A percentile compares a stretch with the other conserved stretches of the same genome.
phyloP scores from a whole-genome alignment of 2,329 filamentous ascomycete species.

The Zalaria obscura region DNA sequence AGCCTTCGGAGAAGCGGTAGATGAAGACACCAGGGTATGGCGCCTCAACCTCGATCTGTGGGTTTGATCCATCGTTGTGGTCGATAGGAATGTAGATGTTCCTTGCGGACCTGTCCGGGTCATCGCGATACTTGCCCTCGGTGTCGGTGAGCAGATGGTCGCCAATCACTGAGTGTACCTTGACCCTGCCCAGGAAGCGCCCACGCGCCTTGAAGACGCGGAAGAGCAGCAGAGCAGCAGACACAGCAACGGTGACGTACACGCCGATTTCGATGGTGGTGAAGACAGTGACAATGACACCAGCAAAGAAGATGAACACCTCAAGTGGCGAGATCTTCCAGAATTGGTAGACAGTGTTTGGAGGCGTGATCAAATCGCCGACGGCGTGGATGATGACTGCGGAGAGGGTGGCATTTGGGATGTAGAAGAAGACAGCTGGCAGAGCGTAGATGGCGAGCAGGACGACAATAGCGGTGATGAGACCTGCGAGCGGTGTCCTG shows the following conservation, averaged over 20 bases:
- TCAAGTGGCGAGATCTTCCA: slow-evolving; percentile 88
- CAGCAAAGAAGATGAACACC: slow-evolving; percentile 82
- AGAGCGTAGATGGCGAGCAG: slow-evolving; percentile 82
- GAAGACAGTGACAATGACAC: slow-evolving; percentile 83
- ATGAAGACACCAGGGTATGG: slow-evolving; percentile 92
- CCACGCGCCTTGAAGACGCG: slow-evolving; percentile 72
- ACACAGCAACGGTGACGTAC: slow-evolving; percentile 70
- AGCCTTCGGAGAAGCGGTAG: slow-evolving; percentile 86
- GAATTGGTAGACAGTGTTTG: slow-evolving; percentile 86
- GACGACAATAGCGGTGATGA: slow-evolving; percentile 76
- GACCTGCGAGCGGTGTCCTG: slow-evolving; percentile 75
- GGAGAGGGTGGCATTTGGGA: slow-evolving; percentile 64
- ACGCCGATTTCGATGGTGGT: slow-evolving; percentile 81
- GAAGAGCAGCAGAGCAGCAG: slow-evolving; percentile 65
- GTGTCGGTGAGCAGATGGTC: slow-evolving; percentile 59
- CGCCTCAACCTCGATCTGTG: slow-evolving; percentile 59
- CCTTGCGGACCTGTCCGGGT: slow-evolving; percentile 37
- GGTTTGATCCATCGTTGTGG: slow-evolving; percentile 84
- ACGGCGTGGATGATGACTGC: slow-evolving; percentile 95
- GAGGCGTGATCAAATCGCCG: slow-evolving; percentile 78
- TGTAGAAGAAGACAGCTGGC: slow-evolving; percentile 84
- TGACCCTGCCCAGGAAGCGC: slow-evolving; percentile 68
- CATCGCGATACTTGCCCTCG: slow-evolving; percentile 8
- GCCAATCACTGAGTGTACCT: slow-evolving; percentile 70
- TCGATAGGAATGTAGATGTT: slow-evolving; percentile 80